These are phyloP conservation scores for Alternaria ventricosa DNA, from an alignment of 2,329 filamentous ascomycete genomes.

Conservation along the genomic window DNA sequence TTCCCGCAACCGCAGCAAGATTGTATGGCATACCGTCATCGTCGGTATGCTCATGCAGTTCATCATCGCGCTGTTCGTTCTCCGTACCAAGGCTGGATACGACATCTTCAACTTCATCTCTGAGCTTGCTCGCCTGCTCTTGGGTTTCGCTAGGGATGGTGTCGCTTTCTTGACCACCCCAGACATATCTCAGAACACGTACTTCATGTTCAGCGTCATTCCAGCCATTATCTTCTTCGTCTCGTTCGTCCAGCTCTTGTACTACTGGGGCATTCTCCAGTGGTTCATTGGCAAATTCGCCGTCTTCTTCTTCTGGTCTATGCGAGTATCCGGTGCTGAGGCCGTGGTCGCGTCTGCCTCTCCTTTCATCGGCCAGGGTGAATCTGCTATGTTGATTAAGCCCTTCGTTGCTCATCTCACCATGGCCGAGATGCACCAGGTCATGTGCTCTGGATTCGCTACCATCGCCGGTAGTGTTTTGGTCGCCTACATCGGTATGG, in stretches of 20 bases:
- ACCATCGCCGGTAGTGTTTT: conserved; percentile 90
- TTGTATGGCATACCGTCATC: conserved; percentile 66
- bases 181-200: conserved; percentile 54
- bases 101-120: conserved; percentile 94
- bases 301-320: conserved; percentile 87
- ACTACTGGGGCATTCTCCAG: conserved; percentile 80
- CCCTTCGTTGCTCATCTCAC: conserved; percentile 88
- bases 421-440: conserved; percentile 85
- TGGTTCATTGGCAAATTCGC: conserved; percentile 92
- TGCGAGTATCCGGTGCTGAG: conserved; percentile 87
- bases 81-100: conserved; percentile 78
- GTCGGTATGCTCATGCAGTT: conserved; percentile 90
- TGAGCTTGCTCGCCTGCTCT: conserved; percentile 71
- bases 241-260: conserved; percentile 84
- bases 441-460: conserved; percentile 91
- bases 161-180: conserved; percentile 71
- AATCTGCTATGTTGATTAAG: conserved; percentile 89
- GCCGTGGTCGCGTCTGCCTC: conserved; percentile 93
- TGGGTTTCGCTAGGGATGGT: conserved; percentile 78
- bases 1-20: conserved; percentile 69
- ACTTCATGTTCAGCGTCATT: conserved; percentile 81
- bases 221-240: conserved; percentile 97
- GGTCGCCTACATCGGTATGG: conserved; percentile 83
- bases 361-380: conserved; percentile 92
- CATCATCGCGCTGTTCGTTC: conserved; percentile 85